These are phyloP conservation scores for Zygosaccharomyces siamensis DNA, from an alignment of 805 yeast genomes.

Conservation along the genomic window DNA sequence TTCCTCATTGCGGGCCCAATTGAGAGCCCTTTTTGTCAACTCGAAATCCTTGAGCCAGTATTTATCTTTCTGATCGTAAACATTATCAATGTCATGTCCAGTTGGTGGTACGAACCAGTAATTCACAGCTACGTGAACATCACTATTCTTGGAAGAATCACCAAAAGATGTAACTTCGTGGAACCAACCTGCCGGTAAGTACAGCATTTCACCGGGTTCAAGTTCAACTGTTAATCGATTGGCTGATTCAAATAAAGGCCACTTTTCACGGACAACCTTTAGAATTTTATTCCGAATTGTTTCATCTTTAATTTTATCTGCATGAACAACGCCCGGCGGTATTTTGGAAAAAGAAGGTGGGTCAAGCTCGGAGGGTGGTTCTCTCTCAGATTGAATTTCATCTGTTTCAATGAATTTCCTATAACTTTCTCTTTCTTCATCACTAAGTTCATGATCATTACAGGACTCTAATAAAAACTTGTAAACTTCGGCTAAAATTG, in stretches of 20 bases:
- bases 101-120: conserved; percentile 74
- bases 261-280: conserved; percentile 39
- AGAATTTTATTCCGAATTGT: conserved; percentile 29
- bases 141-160: conserved; percentile 18
- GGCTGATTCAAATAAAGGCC: conserved; percentile 46
- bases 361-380: conserved; percentile 34
- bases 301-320: conserved; percentile 45
- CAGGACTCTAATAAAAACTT: conserved; percentile 39
- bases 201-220: conserved; percentile 61
- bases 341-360: conserved; percentile 67
- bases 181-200: conserved; percentile 76
- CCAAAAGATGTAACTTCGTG: conserved; percentile 73
- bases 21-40: conserved; percentile 38
- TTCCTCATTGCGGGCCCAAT: background rate
- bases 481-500: conserved; percentile 47
- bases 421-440: conserved; percentile 23
- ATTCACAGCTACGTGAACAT: conserved; percentile 58
- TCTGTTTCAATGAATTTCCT: conserved; percentile 30
- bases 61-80: conserved; percentile 41
- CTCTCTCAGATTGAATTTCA: conserved; percentile 16
- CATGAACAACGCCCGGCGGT: conserved; percentile 59
- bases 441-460: conserved; percentile 19
- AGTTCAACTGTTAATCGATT: conserved; percentile 44
- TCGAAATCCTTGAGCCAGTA: conserved; percentile 54
- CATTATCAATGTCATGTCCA: conserved; percentile 21